Evolutionary conservation across 768 basidiomycete species (phyloP).

Genomic region (Mrakia frigida): DNA sequence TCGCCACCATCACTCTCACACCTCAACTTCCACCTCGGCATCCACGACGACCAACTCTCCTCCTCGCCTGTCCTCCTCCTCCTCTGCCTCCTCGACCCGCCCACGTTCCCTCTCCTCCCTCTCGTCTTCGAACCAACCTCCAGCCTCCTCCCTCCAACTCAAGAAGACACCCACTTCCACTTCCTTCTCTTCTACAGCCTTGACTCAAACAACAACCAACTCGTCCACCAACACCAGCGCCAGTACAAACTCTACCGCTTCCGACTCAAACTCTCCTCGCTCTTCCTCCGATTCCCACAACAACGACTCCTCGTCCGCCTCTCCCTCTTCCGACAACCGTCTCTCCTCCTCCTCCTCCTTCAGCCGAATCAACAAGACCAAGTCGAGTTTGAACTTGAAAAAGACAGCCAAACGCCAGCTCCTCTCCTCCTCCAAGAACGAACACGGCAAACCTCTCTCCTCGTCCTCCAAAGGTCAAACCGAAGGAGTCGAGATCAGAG

Average conservation of each 20-base stretch:
- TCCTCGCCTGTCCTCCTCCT: neutral
- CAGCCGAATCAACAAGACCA: neutral
- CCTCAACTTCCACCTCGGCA: neutral
- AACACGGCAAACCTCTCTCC: neutral
- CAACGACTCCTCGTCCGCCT: neutral
- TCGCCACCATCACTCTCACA: neutral
- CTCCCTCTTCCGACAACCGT: neutral
- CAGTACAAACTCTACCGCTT: neutral
- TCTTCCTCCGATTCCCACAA: neutral
- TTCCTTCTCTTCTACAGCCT: slow-evolving; percentile 11
- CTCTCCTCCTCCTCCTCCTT: neutral
- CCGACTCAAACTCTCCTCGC: neutral
- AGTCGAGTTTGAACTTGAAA: neutral
- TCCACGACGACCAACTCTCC: neutral
- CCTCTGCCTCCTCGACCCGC: neutral
- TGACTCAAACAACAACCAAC: neutral
- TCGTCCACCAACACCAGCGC: neutral
- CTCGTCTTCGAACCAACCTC: too few species aligned
- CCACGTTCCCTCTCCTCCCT: neutral
- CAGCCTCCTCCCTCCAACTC: neutral
- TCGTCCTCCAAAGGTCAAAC: slow-evolving; percentile 53
- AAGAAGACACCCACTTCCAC: neutral
- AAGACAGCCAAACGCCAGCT: neutral
- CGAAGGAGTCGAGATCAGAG: slow-evolving; percentile 55
- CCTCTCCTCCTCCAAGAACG: neutral